phyloP scores from a whole-genome alignment of 495 filamentous ascomycete species.

The Astrothelium macrocarpum region DNA sequence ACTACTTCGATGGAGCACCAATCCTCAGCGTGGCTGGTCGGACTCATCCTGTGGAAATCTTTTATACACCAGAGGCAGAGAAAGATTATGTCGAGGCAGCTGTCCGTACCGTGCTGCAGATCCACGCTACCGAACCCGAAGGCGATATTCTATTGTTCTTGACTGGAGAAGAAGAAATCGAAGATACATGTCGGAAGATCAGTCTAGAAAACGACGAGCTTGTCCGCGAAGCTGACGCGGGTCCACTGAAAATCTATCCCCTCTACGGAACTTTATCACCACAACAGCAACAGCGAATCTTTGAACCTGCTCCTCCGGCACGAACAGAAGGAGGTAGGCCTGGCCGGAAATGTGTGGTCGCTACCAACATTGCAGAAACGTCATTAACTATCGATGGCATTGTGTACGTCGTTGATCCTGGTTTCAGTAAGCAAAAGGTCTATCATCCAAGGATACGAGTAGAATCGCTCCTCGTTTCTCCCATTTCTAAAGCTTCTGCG shows the following conservation, averaged over 20 bases:
- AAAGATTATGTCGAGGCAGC: slow-evolving; percentile 95
- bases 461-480: slow-evolving; percentile 89
- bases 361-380: slow-evolving; percentile 97
- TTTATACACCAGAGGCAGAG: slow-evolving; percentile 95
- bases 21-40: slow-evolving; percentile 89
- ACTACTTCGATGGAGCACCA: slow-evolving; percentile 93
- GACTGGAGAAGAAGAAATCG: slow-evolving; percentile 98
- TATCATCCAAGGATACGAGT: slow-evolving; percentile 96
- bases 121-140: slow-evolving; percentile 83
- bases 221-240: slow-evolving; percentile 77
- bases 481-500: slow-evolving; percentile 96
- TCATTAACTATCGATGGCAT: slow-evolving; percentile 97
- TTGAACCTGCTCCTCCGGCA: slow-evolving; percentile 74
- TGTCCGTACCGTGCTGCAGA: slow-evolving; percentile 87
- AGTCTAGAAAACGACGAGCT: slow-evolving; percentile 83
- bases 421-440: slow-evolving; percentile 99
- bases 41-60: slow-evolving; percentile 95
- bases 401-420: slow-evolving; percentile 96
- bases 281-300: slow-evolving; percentile 86
- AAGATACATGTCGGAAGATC: slow-evolving; percentile 90
- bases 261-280: slow-evolving; percentile 92
- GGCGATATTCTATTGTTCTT: slow-evolving; percentile 94
- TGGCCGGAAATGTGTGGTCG: slow-evolving; percentile 89
- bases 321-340: slow-evolving; percentile 65
- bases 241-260: slow-evolving; percentile 81